Evolutionary conservation across 2,329 filamentous ascomycete species (phyloP).

Genomic region (Alternaria atra): DNA sequence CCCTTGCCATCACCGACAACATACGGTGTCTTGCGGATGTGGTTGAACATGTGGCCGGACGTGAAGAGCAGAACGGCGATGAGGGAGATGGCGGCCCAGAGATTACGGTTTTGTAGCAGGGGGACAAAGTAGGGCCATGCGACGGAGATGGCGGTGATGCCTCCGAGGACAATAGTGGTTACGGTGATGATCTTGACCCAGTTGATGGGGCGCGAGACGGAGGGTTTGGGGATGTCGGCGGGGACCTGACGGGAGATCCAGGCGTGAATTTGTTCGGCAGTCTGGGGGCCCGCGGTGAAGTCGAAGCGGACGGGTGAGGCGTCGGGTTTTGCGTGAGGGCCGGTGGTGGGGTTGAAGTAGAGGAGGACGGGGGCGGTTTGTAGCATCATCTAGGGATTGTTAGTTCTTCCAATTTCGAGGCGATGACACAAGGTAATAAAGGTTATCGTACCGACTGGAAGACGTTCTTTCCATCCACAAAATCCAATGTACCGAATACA

Average conservation of each 20-base stretch:
- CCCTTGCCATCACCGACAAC: constrained; percentile 85
- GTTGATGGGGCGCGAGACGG: constrained; percentile 86
- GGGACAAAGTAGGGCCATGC: constrained; percentile 82
- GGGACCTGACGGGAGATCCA: constrained; percentile 84
- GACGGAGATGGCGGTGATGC: constrained; percentile 73
- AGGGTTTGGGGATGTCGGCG: constrained; percentile 72
- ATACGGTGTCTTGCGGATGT: constrained; percentile 95
- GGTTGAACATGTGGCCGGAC: constrained; percentile 99
- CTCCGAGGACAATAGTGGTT: constrained; percentile 74
- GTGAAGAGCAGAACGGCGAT: constrained; percentile 92
- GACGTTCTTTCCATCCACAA: constrained; percentile 79
- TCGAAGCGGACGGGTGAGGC: constrained; percentile 80
- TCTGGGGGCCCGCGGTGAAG: constrained; percentile 77
- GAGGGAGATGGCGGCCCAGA: constrained; percentile 91
- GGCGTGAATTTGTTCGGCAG: constrained; percentile 78
- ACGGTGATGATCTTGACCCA: constrained; percentile 77
- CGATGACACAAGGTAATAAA: not conserved
- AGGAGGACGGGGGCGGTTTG: constrained; percentile 93
- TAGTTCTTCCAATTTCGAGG: not conserved
- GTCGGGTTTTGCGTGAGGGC: constrained; percentile 77
- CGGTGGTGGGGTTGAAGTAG: constrained; percentile 84
- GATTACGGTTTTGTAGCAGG: constrained; percentile 84
- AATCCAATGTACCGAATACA: constrained; percentile 87
- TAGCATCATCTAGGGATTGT: constrained; percentile 75
- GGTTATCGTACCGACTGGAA: constrained; percentile 80